A percentile compares a stretch with the other conserved stretches of the same genome.
Evolutionary conservation across 345 rosid genomes (phyloP).

Genomic region (Zanthoxylum bungeanum): DNA sequence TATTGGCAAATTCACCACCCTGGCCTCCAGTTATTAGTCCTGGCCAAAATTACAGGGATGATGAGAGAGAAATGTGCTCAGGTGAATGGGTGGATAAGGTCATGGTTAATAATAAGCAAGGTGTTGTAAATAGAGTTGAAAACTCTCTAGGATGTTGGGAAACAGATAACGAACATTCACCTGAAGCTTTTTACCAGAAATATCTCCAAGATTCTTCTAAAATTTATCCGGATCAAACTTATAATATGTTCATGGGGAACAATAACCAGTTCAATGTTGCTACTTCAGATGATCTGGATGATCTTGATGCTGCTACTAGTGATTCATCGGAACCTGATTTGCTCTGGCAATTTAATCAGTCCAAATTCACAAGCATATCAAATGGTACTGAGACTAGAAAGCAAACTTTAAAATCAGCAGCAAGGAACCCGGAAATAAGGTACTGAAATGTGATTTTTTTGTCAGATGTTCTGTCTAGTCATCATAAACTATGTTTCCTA

Average conservation of each 20-base stretch:
- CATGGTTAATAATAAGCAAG: conserved; percentile 94
- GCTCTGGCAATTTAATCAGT: conserved; percentile 84
- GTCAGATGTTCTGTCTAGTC: not conserved
- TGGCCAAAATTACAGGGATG: conserved; percentile 56
- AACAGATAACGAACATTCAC: conserved; percentile 41
- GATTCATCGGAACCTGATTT: conserved; percentile 89
- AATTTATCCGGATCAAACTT: conserved; percentile 62
- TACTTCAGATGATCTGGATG: conserved; percentile 53
- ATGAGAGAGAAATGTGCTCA: conserved; percentile 59
- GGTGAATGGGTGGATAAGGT: conserved; percentile 97
- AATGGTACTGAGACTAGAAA: conserved; percentile 50
- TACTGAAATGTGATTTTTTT: no score
- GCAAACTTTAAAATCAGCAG: conserved; percentile 46
- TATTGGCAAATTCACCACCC: conserved; percentile 83
- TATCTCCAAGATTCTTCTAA: conserved; percentile 70
- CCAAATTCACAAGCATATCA: conserved; percentile 48
- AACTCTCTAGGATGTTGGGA: conserved; percentile 58
- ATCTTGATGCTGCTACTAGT: conserved; percentile 83
- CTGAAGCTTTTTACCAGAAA: conserved; percentile 60
- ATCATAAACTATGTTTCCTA: not conserved
- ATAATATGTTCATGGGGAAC: conserved; percentile 54
- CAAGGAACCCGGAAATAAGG: conserved; percentile 52
- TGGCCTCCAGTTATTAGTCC: conserved; percentile 87
- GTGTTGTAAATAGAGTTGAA: conserved; percentile 35
- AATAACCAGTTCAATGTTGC: conserved; percentile 34